These are phyloP conservation scores for Podila verticillata DNA, from an alignment of 192 early-diverging fungal genomes.

Conservation along the genomic window DNA sequence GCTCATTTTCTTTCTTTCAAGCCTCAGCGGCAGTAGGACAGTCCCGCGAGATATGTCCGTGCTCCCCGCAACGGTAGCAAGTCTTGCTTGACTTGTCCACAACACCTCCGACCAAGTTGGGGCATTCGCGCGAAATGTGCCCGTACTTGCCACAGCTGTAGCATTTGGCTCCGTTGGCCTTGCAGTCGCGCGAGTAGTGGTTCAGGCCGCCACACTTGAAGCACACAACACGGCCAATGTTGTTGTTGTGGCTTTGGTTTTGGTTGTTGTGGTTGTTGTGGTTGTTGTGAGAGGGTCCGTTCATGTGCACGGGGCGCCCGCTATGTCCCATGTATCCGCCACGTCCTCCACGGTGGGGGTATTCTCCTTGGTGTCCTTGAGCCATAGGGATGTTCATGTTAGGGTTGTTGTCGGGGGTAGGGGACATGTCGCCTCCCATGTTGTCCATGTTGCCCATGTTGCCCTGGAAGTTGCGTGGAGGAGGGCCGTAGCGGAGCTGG, in stretches of 20 bases:
- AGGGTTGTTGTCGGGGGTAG: background rate
- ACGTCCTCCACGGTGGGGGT: background rate
- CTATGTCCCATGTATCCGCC: slow-evolving; percentile 20
- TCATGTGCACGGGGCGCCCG: slow-evolving; percentile 4
- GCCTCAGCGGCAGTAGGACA: slow-evolving; percentile 15
- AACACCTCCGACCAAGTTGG: slow-evolving; percentile 16
- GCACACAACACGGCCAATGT: slow-evolving; percentile 45
- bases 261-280: background rate
- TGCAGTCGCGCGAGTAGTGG: slow-evolving; percentile 64
- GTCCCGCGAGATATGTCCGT: slow-evolving; percentile 53
- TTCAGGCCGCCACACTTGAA: slow-evolving; percentile 65
- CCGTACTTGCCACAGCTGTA: slow-evolving; percentile 65
- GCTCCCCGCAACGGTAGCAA: slow-evolving; percentile 54
- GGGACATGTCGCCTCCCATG: background rate
- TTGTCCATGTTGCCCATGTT: background rate
- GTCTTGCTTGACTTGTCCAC: slow-evolving; percentile 43
- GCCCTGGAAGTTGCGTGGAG: slow-evolving; percentile 8
- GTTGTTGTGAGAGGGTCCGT: background rate
- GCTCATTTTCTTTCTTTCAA: background rate
- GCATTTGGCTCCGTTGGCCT: slow-evolving; percentile 62
- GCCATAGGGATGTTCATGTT: background rate
- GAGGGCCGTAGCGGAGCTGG: slow-evolving; percentile 25
- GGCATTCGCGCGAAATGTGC: slow-evolving; percentile 34
- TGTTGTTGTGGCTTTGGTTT: background rate
- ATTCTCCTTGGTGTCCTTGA: background rate